Base-by-base conservation (phyloP, 2,329 filamentous ascomycete genomes). In the Alternaria sp. region DNA sequence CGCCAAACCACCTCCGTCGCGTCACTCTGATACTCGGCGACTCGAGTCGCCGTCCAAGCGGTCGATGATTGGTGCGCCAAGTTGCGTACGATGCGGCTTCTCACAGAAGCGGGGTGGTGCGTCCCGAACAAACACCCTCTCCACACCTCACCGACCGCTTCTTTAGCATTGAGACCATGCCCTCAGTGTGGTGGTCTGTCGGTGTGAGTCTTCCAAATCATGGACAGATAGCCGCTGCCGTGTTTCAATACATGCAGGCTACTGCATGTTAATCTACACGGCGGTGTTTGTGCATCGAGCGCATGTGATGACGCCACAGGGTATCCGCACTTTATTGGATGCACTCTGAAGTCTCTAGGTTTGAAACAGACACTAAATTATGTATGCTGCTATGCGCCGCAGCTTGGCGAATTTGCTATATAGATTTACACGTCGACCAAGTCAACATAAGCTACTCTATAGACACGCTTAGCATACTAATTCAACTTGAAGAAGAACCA, bases 131-230 rank as follows among this genome's bases (percentile, higher is more conserved):
- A 48, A 56, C 52, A 62, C 60, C 53, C 27, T 62, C 51, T 27
- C 62, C 54, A 54, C 62, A 52, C 57, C 45, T 38, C 49, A 46
- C 60, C 63, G 60, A 67, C 65, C 65, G 65, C 65, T 54, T 32
- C 51, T 65, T 53, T 28, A 18, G 18, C 36, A 54, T 56, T 56
- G n/a, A 18, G 16, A 14, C 3, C 12, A 20, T 28, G 11, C 28
- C 0, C 28, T 36, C 14, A 54, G 20, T 59, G 65, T 60, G 50
- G 46, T 25, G 12, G 22, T 56, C 9, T 65, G 60, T 64, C 65
- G 65, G 65, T 67, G 63, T 62, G 58, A 41, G 10, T 22, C 41
- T n/a, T 18, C 12, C 11, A 34, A 41, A 18, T 38, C 16, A 12
- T 40, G 45, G 50, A 43, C 45, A 34, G 53, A 41, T 49, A 25